Evolutionary conservation across 1,139 yeast species (phyloP).

Genomic region (Hyphopichia fennica): DNA sequence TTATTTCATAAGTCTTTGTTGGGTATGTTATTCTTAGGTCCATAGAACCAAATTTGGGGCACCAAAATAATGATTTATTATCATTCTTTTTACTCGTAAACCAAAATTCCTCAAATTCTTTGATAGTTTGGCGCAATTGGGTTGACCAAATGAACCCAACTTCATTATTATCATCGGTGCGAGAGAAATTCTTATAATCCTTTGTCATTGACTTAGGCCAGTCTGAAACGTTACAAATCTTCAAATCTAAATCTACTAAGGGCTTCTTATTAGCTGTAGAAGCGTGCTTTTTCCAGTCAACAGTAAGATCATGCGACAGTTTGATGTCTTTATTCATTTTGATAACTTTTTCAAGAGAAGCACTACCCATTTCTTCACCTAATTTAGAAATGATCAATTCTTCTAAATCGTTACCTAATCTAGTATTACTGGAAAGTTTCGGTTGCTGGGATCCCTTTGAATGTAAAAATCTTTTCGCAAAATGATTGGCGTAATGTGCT

Average conservation of each 20-base stretch:
- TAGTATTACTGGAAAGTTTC: conserved; percentile 7
- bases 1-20: conserved; percentile 72
- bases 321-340: conserved; percentile 88
- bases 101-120: conserved; percentile 47
- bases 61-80: conserved; percentile 80
- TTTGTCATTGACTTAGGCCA: conserved; percentile 57
- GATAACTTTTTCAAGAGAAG: conserved; percentile 77
- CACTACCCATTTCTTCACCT: conserved; percentile 76
- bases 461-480: conserved; percentile 80
- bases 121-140: conserved; percentile 36
- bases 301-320: conserved; percentile 59
- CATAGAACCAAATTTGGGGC: conserved; percentile 78
- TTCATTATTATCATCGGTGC: conserved; percentile 32
- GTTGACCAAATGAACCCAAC: conserved; percentile 53
- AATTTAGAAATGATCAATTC: conserved; percentile 67
- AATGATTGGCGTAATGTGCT: conserved; percentile 79
- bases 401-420: conserved; percentile 61
- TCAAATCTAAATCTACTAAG: conserved; percentile 45
- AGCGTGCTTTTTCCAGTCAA: conserved; percentile 45
- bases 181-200: conserved; percentile 51
- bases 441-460: conserved; percentile 27
- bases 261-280: conserved; percentile 15
- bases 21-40: conserved; percentile 72
- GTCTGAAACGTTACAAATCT: conserved; percentile 53
- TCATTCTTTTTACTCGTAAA: conserved; percentile 56